These are phyloP conservation scores for Neocatenulostroma microsporum DNA, from an alignment of 2,329 filamentous ascomycete genomes.

Conservation along the genomic window DNA sequence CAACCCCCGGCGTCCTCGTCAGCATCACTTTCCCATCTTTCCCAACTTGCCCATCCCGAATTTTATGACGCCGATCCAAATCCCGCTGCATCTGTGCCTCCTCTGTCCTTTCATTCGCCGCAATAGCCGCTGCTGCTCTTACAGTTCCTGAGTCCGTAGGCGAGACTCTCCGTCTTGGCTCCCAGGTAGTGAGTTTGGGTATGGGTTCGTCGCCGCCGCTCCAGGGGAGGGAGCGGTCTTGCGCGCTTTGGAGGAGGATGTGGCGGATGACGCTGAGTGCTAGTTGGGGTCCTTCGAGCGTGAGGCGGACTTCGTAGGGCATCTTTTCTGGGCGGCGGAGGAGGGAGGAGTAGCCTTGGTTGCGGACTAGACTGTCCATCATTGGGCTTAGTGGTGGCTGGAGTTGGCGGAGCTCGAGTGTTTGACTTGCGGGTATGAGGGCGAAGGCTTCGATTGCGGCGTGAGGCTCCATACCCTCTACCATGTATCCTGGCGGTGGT, in stretches of 20 bases:
- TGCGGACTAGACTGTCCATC: conserved; percentile 28
- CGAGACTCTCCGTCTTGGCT: conserved; percentile 9
- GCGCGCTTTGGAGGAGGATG: conserved; percentile 21
- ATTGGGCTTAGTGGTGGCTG: conserved; percentile 28
- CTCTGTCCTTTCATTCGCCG: conserved; percentile 3
- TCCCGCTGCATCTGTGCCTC: conserved; percentile 9
- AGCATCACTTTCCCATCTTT: neutral
- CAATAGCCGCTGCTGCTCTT: neutral
- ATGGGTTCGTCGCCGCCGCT: conserved; percentile 19
- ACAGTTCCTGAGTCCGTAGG: conserved; percentile 2
- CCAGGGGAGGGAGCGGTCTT: conserved; percentile 22
- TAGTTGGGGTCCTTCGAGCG: conserved; percentile 28
- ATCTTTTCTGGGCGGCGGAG: conserved; percentile 21
- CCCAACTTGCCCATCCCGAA: neutral
- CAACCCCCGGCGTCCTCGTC: conserved; percentile 33
- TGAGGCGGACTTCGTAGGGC: conserved; percentile 28
- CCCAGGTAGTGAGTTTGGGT: conserved; percentile 22
- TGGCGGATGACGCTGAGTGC: conserved; percentile 14
- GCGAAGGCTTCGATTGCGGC: conserved; percentile 41
- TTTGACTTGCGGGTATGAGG: conserved; percentile 39
- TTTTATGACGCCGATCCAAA: neutral
- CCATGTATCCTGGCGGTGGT: conserved; percentile 35
- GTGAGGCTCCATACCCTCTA: conserved; percentile 42
- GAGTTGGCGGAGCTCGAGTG: conserved; percentile 30
- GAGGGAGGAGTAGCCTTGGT: conserved; percentile 27